phyloP scores from a whole-genome alignment of 371 early-diverging fungal species.

The Rhizoclosmatium hyalinum region DNA sequence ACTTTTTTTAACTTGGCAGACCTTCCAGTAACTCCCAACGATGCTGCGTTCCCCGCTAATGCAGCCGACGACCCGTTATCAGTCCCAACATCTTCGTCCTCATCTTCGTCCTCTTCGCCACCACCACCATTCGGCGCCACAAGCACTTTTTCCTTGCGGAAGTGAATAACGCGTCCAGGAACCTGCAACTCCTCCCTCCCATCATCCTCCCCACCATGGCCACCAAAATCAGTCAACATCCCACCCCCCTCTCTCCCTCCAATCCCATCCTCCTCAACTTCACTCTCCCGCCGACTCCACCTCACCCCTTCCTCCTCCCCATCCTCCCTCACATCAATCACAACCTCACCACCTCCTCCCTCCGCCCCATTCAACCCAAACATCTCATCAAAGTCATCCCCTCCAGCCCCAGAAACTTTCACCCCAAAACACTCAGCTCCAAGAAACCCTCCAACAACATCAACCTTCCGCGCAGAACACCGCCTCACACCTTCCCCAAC shows the following conservation, averaged over 20 bases:
- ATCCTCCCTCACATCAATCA: constrained; percentile 6
- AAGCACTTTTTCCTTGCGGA: constrained; percentile 26
- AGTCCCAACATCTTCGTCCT: not conserved
- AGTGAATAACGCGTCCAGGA: constrained; percentile 49
- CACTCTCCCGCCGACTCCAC: constrained; percentile 11
- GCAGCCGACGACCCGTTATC: not conserved
- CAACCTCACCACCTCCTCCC: constrained; percentile 25
- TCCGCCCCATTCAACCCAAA: constrained; percentile 4
- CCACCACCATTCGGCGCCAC: not conserved
- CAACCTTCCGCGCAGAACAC: constrained; percentile 43
- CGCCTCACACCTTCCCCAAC: constrained; percentile 28
- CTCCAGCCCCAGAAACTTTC: not conserved
- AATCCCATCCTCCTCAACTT: constrained; percentile 14
- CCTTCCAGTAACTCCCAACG: not conserved
- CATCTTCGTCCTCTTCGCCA: constrained; percentile 1
- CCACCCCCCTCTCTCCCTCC: constrained; percentile 1
- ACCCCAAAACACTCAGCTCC: constrained; percentile 29
- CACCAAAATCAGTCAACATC: not conserved
- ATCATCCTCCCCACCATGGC: not conserved
- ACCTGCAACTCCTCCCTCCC: constrained; percentile 26
- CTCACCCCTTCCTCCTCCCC: not conserved
- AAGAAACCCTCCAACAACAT: constrained; percentile 39
- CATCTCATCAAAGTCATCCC: constrained; percentile 18
- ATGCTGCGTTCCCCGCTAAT: too few relatives aligned
- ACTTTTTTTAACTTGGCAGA: constrained; percentile 21